Conservation (phyloP, 345 rosid genomes). For the Aquilaria malaccensis region DNA sequence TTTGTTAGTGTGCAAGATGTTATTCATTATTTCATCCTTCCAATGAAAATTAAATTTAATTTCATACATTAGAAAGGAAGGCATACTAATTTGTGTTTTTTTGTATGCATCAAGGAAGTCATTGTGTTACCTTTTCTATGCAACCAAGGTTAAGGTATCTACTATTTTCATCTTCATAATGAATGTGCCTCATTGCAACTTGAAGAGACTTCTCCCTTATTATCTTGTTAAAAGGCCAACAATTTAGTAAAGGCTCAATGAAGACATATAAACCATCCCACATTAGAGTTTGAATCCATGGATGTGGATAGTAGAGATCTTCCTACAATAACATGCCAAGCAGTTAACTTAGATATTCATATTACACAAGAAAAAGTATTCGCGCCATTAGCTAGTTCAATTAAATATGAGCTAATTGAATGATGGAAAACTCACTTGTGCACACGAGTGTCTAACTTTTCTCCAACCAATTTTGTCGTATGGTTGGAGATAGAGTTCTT, state of each 20-base stretch:
- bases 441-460: conserved; percentile 38
- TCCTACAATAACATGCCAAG: conserved; percentile 19
- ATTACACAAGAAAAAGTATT: neutral
- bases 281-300: conserved; percentile 35
- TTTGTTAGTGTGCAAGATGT: too few species aligned
- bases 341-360: neutral
- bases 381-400: neutral
- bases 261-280: conserved; percentile 48
- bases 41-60: too few species aligned
- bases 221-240: conserved; percentile 47
- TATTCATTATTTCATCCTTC: too few species aligned
- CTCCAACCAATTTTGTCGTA: conserved; percentile 44
- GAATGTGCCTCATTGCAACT: conserved; percentile 45
- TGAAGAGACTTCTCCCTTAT: conserved; percentile 38
- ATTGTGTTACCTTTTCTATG: conserved; percentile 36
- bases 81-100: too few species aligned
- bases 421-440: conserved; percentile 22
- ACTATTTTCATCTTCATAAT: conserved; percentile 60
- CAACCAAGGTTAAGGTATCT: conserved; percentile 55
- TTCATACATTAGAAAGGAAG: too few species aligned
- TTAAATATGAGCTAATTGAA: neutral
- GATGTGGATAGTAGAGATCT: conserved; percentile 49
- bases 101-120: neutral
- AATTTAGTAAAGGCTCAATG: conserved; percentile 35
- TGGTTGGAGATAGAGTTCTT: conserved; percentile 40